Evolutionary conservation across 2,329 filamentous ascomycete species (phyloP).

Genomic region (Aspergillus candidus): DNA sequence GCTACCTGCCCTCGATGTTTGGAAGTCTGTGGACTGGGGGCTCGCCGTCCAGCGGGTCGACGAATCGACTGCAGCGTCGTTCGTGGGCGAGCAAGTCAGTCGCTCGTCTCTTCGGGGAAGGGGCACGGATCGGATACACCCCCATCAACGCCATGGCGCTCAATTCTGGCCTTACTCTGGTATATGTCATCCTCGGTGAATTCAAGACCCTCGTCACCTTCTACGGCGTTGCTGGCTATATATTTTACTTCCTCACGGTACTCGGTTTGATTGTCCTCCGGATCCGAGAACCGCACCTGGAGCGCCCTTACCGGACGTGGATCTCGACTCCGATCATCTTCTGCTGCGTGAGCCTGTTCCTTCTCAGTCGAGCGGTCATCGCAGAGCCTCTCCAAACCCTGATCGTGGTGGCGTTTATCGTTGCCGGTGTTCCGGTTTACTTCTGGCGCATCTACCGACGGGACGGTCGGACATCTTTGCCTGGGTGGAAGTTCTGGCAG

Average conservation of each 20-base stretch:
- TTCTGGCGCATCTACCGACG: conserved; percentile 74
- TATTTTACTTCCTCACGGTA: conserved; percentile 94
- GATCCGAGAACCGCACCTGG: conserved; percentile 77
- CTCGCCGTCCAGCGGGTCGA: conserved; percentile 21
- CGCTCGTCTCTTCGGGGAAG: conserved; percentile 64
- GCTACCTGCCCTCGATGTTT: conserved; percentile 79
- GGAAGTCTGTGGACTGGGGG: conserved; percentile 68
- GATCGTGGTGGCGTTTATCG: conserved; percentile 77
- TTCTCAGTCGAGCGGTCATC: conserved; percentile 83
- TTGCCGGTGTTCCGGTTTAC: conserved; percentile 78
- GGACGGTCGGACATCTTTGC: conserved; percentile 39
- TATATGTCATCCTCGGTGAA: conserved; percentile 80
- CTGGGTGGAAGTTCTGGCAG: conserved; percentile 43
- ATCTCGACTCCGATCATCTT: conserved; percentile 96
- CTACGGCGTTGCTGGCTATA: conserved; percentile 94
- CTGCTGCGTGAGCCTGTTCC: conserved; percentile 91
- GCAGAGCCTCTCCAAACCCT: conserved; percentile 85
- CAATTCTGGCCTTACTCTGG: conserved; percentile 66
- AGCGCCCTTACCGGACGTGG: conserved; percentile 92
- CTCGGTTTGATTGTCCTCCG: conserved; percentile 86
- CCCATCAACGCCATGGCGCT: conserved; percentile 87
- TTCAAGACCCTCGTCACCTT: conserved; percentile 91
- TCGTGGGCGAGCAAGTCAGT: conserved; percentile 56
- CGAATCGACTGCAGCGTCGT: conserved; percentile 36
- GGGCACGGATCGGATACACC: conserved; percentile 78